phyloP scores from a whole-genome alignment of 208 protist species.

The Trichomonas vaginalis region DNA sequence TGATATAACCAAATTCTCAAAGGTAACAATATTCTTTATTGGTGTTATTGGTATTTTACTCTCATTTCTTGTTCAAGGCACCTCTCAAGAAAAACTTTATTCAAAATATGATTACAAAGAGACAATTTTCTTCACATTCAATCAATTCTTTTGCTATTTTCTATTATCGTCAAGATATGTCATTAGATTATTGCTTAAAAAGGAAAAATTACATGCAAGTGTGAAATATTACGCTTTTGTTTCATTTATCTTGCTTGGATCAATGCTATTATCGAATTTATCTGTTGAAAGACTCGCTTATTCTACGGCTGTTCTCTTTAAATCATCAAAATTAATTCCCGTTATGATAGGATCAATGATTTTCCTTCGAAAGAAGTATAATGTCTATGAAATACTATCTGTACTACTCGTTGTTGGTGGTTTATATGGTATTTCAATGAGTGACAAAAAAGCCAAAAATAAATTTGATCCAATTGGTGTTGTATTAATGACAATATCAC shows the following conservation, averaged over 20 bases:
- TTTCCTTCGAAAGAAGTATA: not conserved
- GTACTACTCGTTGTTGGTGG: not conserved
- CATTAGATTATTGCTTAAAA: not conserved
- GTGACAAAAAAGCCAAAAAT: not conserved
- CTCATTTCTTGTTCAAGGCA: slow-evolving; percentile 10
- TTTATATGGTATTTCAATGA: not conserved
- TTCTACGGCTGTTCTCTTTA: not conserved
- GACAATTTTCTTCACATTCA: not conserved
- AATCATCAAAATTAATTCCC: not conserved
- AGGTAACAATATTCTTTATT: not conserved
- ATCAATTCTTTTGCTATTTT: not conserved
- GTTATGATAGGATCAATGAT: not conserved
- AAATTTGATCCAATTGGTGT: not conserved
- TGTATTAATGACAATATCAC: not conserved
- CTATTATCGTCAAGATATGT: not conserved
- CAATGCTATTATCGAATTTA: not conserved
- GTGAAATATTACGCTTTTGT: not conserved
- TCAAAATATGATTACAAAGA: not conserved
- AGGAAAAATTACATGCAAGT: not conserved
- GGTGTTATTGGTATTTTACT: not conserved
- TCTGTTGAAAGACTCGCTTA: not conserved
- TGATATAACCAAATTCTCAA: not conserved
- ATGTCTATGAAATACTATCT: not conserved
- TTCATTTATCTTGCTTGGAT: not conserved
- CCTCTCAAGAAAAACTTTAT: not conserved